phyloP scores from a whole-genome alignment of 2,329 filamentous ascomycete species.

The Stagonosporopsis vannaccii region DNA sequence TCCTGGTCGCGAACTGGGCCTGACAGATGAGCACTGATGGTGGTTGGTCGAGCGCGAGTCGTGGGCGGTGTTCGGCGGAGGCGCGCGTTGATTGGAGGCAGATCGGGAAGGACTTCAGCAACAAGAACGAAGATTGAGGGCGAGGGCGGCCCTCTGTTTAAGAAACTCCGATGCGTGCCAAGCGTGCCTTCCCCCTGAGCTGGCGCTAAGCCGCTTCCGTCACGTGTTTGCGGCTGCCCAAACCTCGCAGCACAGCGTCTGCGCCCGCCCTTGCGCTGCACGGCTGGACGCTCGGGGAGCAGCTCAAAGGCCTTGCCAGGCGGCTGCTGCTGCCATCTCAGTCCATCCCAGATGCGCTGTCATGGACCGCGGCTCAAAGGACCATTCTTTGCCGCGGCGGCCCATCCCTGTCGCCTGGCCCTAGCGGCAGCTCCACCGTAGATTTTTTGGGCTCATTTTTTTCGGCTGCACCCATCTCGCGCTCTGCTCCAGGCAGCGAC shows the following conservation, averaged over 20 bases:
- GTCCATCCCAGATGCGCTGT: not conserved
- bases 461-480: constrained; percentile 30
- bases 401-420: constrained; percentile 19
- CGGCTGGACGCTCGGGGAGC: not conserved
- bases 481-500: constrained; percentile 35
- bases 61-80: constrained; percentile 39
- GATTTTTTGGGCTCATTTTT: constrained; percentile 19
- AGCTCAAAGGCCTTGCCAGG: not conserved
- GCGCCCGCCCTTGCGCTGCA: constrained; percentile 11
- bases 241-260: not conserved
- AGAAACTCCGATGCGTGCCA: constrained; percentile 31
- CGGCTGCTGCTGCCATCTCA: not conserved
- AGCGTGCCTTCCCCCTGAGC: constrained; percentile 36
- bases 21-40: constrained; percentile 33
- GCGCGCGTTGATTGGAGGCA: constrained; percentile 45
- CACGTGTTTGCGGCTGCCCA: constrained; percentile 16
- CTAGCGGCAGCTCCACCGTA: constrained; percentile 20
- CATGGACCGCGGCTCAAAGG: constrained; percentile 6
- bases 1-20: constrained; percentile 26
- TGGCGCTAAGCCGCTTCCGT: constrained; percentile 26
- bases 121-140: constrained; percentile 23
- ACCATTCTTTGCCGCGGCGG: constrained; percentile 9
- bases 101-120: constrained; percentile 39
- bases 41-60: constrained; percentile 33
- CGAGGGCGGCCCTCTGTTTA: constrained; percentile 23